A percentile compares a stretch with the other conserved stretches of the same genome.
phyloP scores from a whole-genome alignment of 2,329 filamentous ascomycete species.

The Hortaea werneckii region DNA sequence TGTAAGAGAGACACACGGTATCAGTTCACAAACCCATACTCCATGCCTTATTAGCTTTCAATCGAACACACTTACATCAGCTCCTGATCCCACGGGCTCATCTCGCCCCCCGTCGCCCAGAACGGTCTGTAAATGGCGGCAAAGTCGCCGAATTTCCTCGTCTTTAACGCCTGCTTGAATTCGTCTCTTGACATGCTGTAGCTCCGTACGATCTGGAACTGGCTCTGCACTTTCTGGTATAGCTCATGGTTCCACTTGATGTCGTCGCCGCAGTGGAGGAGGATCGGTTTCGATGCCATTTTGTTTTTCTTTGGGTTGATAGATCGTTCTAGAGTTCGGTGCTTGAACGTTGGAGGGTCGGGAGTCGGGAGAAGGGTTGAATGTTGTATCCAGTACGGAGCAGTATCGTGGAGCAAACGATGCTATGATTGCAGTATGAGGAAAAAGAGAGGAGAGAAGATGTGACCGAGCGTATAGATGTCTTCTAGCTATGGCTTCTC shows the following conservation, averaged over 20 bases:
- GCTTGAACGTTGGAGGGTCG: too few species aligned
- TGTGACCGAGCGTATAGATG: too few species aligned
- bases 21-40: too few species aligned
- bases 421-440: too few species aligned
- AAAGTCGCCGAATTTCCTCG: slow-evolving; percentile 33
- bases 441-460: too few species aligned
- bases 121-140: slow-evolving; percentile 47
- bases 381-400: too few species aligned
- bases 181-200: slow-evolving; percentile 29
- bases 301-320: not conserved
- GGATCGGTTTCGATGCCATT: slow-evolving; percentile 10
- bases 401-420: too few species aligned
- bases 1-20: not conserved
- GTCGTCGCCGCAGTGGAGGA: slow-evolving; percentile 36
- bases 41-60: too few species aligned
- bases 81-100: slow-evolving; percentile 53
- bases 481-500: too few species aligned
- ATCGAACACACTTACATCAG: slow-evolving; percentile 32
- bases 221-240: slow-evolving; percentile 26
- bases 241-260: slow-evolving; percentile 36
- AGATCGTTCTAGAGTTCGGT: too few species aligned
- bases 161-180: slow-evolving; percentile 30
- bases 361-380: too few species aligned
- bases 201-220: slow-evolving; percentile 31
- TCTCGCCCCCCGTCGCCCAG: slow-evolving; percentile 56